These are phyloP conservation scores for Allomyces macrogynus DNA, from an alignment of 192 early-diverging fungal genomes.

Conservation along the genomic window DNA sequence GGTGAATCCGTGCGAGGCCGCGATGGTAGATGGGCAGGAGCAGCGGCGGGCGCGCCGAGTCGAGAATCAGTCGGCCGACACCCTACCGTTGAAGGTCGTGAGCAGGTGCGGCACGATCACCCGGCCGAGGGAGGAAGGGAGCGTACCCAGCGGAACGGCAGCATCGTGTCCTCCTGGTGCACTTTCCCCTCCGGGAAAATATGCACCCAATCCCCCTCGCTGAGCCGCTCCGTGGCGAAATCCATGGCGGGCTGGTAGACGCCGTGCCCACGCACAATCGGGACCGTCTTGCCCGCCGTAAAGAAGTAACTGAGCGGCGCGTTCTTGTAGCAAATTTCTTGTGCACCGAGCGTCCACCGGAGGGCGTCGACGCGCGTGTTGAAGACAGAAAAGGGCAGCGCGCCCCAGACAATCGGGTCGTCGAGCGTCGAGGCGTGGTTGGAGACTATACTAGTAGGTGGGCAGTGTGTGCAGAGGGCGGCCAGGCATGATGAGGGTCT, in stretches of 20 bases:
- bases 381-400: constrained; percentile 32
- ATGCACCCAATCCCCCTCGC: constrained; percentile 41
- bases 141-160: constrained; percentile 56
- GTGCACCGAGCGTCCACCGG: constrained; percentile 70
- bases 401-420: constrained; percentile 57
- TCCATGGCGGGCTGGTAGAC: constrained; percentile 73
- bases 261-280: constrained; percentile 61
- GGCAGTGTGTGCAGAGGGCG: not conserved
- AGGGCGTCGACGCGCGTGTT: constrained; percentile 21
- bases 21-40: constrained; percentile 53
- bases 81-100: constrained; percentile 7
- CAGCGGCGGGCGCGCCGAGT: constrained; percentile 44
- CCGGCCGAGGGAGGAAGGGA: too few relatives aligned
- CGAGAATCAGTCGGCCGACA: constrained; percentile 65
- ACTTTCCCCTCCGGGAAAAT: constrained; percentile 72
- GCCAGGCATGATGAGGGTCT: too few relatives aligned
- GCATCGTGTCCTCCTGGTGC: constrained; percentile 30
- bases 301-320: constrained; percentile 38
- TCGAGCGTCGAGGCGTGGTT: constrained; percentile 56
- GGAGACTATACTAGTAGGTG: constrained; percentile 21
- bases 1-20: constrained; percentile 17
- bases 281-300: constrained; percentile 56
- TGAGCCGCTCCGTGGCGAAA: constrained; percentile 43
- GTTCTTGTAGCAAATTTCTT: constrained; percentile 63
- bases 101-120: too few relatives aligned